Evolutionary conservation across 1,284 basidiomycete species (phyloP).

Genomic region (Peniophora sp.): DNA sequence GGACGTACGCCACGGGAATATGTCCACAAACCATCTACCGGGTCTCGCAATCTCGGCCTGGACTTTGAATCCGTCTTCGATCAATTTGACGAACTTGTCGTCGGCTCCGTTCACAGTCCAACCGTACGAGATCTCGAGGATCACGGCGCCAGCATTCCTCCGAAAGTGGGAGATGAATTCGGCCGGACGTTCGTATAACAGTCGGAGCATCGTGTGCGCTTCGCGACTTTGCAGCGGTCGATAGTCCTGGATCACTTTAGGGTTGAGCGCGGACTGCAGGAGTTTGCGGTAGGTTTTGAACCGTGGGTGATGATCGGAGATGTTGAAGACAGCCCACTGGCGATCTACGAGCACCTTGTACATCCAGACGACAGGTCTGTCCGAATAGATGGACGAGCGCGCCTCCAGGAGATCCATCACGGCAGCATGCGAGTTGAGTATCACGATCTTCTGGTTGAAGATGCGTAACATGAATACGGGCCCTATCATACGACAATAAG

Average conservation of each 20-base stretch:
- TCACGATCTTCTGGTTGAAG: conserved; percentile 25
- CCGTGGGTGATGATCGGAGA: conserved; percentile 28
- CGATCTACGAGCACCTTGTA: conserved; percentile 33
- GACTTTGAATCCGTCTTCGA: conserved; percentile 11
- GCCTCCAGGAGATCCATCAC: conserved; percentile 28
- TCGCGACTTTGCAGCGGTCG: conserved; percentile 28
- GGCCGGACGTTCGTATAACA: conserved; percentile 28
- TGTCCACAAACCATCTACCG: conserved; percentile 16
- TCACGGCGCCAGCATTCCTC: conserved; percentile 27
- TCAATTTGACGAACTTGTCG: conserved; percentile 24
- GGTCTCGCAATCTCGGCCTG: conserved; percentile 7
- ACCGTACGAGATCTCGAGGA: conserved; percentile 32
- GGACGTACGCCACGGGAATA: conserved; percentile 14
- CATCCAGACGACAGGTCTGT: conserved; percentile 33
- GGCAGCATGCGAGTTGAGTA: conserved; percentile 26
- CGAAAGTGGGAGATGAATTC: conserved; percentile 29
- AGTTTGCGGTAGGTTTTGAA: conserved; percentile 32
- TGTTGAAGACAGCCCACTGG: conserved; percentile 16
- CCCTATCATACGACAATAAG: conserved; percentile 4
- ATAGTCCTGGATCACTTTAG: conserved; percentile 24
- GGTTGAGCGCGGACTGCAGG: conserved; percentile 26
- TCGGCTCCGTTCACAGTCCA: conserved; percentile 24
- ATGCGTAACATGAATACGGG: conserved; percentile 27
- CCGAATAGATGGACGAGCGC: conserved; percentile 32
- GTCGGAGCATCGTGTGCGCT: conserved; percentile 25